Evolutionary conservation across 164 flowering plant species (phyloP).

Genomic region (Magnolia sinica): DNA sequence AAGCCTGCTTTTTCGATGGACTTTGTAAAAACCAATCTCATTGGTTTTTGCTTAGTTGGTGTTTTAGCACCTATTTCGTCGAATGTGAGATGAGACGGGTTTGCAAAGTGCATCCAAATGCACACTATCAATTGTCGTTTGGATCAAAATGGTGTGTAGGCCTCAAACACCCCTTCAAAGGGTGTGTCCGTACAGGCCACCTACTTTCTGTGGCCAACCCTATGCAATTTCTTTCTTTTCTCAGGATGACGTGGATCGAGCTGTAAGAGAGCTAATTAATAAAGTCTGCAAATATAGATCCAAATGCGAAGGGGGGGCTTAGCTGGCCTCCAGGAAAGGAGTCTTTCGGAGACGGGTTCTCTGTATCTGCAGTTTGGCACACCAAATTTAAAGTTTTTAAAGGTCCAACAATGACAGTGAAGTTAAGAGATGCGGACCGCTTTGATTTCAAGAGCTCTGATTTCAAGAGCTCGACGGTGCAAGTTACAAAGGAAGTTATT

Average conservation of each 20-base stretch:
- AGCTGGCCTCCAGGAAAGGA: slow-evolving; percentile 59
- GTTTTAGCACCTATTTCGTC: too few species aligned
- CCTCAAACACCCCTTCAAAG: background rate
- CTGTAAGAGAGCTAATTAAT: slow-evolving; percentile 35
- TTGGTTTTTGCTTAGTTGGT: too few species aligned
- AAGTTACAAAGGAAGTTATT: slow-evolving; percentile 37
- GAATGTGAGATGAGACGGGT: too few species aligned
- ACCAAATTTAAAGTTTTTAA: slow-evolving; percentile 28
- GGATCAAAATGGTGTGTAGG: too few species aligned
- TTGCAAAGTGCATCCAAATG: too few species aligned
- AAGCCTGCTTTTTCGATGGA: too few species aligned
- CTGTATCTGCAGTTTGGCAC: slow-evolving; percentile 50
- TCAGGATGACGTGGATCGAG: slow-evolving; percentile 47
- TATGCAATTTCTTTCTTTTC: background rate
- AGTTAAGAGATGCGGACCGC: slow-evolving; percentile 50
- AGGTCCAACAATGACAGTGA: slow-evolving; percentile 32
- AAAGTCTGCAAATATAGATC: slow-evolving; percentile 43
- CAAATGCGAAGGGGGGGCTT: slow-evolving; percentile 47
- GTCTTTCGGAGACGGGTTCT: slow-evolving; percentile 34
- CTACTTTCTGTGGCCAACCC: background rate
- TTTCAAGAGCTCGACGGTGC: slow-evolving; percentile 39
- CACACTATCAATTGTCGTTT: too few species aligned
- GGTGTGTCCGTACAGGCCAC: background rate
- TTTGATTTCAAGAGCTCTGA: too few species aligned
- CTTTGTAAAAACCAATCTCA: too few species aligned